Base-by-base conservation (phyloP, 73 alveolate species). In the Urostyla sp. region DNA sequence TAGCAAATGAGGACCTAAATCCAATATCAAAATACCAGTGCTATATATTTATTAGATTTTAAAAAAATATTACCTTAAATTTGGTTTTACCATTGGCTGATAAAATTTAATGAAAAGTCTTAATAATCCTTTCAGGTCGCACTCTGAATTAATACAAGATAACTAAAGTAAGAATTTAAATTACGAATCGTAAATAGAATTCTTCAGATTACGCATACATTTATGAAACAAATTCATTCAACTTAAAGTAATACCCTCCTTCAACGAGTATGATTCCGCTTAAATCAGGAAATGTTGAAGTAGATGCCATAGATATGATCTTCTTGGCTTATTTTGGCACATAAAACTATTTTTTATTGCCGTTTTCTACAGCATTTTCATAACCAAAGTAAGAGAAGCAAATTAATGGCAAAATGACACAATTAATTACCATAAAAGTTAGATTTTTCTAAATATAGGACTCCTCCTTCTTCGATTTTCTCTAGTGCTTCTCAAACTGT, bases 1-100 rank as follows among this genome's bases (percentile, higher is more conserved):
- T 69, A 27, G 83, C 67, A 3, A 69, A 18, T 24, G 83, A 16
- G 32, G 31, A 46, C 53, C 69, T 69, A 37, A 46, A 69, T 3
- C 79, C 79, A 63, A 63, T 63, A 38, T 63, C 79, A 40, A 43
- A 63, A 27, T 43, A 63, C 79, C 79, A 63, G 50, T 63, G 79
- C 79, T 63, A 63, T 5, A 63, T 43, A 18, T 8, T 35, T 1
- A 58, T 28, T 40, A 40, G 15, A 10, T 11, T 11, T 40, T 40
- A 40, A 11, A 40, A 40, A 40, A 40, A n/a, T n/a, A n/a, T 63
- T 63, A 63, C 79, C 24, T 63, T 63, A 30, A 63, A 63, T 43
- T 63, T 63, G 60, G 21, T 43, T 63, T 63, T 63, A 8, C 36
- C 7, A 16, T 60, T 60, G 7, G 60, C 59, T 10, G 79, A 7